Conservation (phyloP, 371 early-diverging fungal genomes). For the Mucor saturninus region DNA sequence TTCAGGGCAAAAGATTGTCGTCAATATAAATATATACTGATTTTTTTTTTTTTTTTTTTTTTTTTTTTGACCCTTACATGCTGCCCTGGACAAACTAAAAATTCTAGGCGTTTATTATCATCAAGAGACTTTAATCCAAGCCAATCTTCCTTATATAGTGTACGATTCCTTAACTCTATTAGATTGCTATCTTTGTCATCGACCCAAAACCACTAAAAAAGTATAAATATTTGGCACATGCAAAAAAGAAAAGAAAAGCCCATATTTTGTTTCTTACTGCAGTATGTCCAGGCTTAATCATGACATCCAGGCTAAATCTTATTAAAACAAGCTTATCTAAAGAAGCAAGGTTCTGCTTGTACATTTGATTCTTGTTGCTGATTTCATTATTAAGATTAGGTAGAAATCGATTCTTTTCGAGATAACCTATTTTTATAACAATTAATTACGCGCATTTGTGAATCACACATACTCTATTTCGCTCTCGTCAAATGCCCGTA, state of each 20-base stretch:
- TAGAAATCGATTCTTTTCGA: slow-evolving; percentile 77
- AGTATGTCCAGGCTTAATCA: slow-evolving; percentile 78
- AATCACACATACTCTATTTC: background rate
- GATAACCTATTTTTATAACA: slow-evolving; percentile 60
- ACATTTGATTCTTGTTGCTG: slow-evolving; percentile 51
- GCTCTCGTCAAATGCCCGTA: slow-evolving; percentile 4
- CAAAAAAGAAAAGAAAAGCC: too few relatives aligned
- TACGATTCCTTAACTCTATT: slow-evolving; percentile 61
- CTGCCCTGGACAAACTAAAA: slow-evolving; percentile 66
- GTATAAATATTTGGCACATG: background rate
- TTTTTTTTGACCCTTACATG: slow-evolving; percentile 63
- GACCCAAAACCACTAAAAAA: slow-evolving; percentile 77
- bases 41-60: background rate
- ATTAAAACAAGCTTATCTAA: slow-evolving; percentile 81
- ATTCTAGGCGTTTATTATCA: slow-evolving; percentile 58
- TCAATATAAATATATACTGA: slow-evolving; percentile 5
- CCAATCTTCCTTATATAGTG: slow-evolving; percentile 72
- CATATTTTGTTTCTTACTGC: slow-evolving; percentile 50
- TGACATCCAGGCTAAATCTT: slow-evolving; percentile 76
- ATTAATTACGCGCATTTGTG: background rate
- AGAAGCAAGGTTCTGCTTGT: slow-evolving; percentile 55
- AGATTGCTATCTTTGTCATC: slow-evolving; percentile 56
- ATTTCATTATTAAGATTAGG: slow-evolving; percentile 88
- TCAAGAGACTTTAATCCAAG: slow-evolving; percentile 70
- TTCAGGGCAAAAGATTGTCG: slow-evolving; percentile 4